Conservation (phyloP, 225 moss, liverwort and hornwort species). For the Asterella californica region DNA sequence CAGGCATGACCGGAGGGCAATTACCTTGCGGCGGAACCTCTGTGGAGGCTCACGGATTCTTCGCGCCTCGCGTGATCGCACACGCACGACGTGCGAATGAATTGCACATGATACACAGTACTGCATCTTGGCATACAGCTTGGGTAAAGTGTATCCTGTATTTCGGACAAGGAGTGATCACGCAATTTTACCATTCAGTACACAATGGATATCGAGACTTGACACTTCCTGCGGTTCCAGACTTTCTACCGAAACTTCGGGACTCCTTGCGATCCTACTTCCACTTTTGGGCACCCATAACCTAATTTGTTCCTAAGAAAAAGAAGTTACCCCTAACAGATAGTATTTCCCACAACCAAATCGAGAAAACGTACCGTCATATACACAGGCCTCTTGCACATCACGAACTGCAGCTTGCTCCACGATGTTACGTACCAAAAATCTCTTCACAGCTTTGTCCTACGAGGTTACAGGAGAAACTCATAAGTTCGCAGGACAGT, state of each 20-base stretch:
- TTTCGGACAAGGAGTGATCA: not conserved
- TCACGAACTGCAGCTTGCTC: constrained; percentile 93
- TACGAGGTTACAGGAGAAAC: constrained; percentile 11
- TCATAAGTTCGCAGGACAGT: no score
- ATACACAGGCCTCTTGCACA: constrained; percentile 94
- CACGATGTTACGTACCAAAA: constrained; percentile 89
- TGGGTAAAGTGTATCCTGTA: constrained; percentile 79
- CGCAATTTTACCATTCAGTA: not conserved
- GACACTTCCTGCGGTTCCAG: no score
- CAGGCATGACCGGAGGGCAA: not conserved
- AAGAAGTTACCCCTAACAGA: no score
- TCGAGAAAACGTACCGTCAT: constrained; percentile 48
- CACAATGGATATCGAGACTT: no score
- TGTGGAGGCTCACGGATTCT: constrained; percentile 85
- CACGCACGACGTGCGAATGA: constrained; percentile 84
- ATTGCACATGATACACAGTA: constrained; percentile 86
- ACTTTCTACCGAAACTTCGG: no score
- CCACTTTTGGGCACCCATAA: no score
- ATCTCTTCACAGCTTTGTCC: constrained; percentile 97
- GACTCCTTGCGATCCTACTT: no score
- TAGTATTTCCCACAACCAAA: no score
- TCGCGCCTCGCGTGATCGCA: constrained; percentile 74
- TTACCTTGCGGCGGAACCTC: constrained; percentile 87
- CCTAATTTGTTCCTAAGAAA: no score
- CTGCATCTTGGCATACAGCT: constrained; percentile 89